Base-by-base conservation (phyloP, 202 grass and related monocot species). In the Hordeum pubiflorum region DNA sequence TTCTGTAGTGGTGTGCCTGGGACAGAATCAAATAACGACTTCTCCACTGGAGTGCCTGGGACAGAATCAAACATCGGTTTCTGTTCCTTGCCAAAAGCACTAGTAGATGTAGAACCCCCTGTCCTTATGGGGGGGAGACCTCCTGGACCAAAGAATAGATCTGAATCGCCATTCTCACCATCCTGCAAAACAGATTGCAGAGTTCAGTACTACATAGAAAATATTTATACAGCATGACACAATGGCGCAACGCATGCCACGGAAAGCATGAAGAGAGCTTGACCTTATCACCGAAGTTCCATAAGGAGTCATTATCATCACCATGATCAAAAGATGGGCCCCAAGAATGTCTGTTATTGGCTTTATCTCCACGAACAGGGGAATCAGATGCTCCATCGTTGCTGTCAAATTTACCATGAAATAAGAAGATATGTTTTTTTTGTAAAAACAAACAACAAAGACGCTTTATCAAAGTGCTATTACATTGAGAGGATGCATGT, bases 51-150 rank as follows among this genome's bases (percentile, higher is more conserved):
- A 60, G 96, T 95, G 33, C 96, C 85, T 20, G 96, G 96, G 79
- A 95, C 92, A 36, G 95, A 98, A 86, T 98, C 95, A 79, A 98
- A 98, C 77, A 81, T 87, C 9, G 90, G 95, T 58, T 87, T 92
- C 56, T 92, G 91, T 23, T 94, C 95, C 69, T 83, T 86, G 43
- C 70, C 86, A 41, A 81, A 88, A 21, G 69, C 78, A 75, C 74
- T 86, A 58, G 58, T 74, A 83, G 88, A 87, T 62, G 82, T 84
- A 11, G 92, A 89, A 69, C 87, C 91, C 31, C 85, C 96, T 3
- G 96, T 94, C 68, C 91, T 94, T 69, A 99, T 99, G 3, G 90
- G 92, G 73, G 85, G 83, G 43, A 99, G 89, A 58, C 94, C 91
- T 21, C 85, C 83, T 57, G 92, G 89, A 17, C 92, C 92, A 77